These are phyloP conservation scores for Trypanosoma avium DNA, from an alignment of 208 protist species.

Conservation along the genomic window DNA sequence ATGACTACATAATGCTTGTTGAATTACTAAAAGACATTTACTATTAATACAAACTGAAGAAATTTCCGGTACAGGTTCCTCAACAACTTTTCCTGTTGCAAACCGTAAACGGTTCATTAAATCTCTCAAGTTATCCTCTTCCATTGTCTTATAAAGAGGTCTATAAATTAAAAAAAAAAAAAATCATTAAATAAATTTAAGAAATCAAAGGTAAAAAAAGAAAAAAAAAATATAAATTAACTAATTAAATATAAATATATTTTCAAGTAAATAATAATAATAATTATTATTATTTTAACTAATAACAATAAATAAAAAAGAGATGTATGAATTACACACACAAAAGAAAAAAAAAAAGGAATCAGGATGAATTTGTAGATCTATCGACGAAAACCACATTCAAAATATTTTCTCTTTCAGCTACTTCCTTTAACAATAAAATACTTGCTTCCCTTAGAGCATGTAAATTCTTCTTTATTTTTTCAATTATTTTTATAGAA, in stretches of 20 bases:
- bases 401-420: constrained; percentile 25
- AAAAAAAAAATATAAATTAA: constrained; percentile 4
- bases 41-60: constrained; percentile 36
- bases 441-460: not conserved
- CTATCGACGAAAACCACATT: constrained; percentile 24
- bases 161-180: not conserved
- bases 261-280: not conserved
- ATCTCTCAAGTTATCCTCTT: constrained; percentile 49
- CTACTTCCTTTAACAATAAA: constrained; percentile 3
- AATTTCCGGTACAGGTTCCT: constrained; percentile 10
- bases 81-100: constrained; percentile 55
- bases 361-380: too few relatives aligned
- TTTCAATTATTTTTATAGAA: not conserved
- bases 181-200: constrained; percentile 15
- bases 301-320: constrained; percentile 3
- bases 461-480: not conserved
- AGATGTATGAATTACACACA: not conserved
- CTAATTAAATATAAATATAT: not conserved
- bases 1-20: constrained; percentile 71
- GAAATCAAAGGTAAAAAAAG: constrained; percentile 14
- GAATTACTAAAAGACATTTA: constrained; percentile 52
- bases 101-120: constrained; percentile 69
- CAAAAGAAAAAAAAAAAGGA: constrained; percentile 14
- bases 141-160: constrained; percentile 26
- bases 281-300: not conserved